These are phyloP conservation scores for Leccinum incarnatum DNA, from an alignment of 768 basidiomycete species.

Conservation along the genomic window DNA sequence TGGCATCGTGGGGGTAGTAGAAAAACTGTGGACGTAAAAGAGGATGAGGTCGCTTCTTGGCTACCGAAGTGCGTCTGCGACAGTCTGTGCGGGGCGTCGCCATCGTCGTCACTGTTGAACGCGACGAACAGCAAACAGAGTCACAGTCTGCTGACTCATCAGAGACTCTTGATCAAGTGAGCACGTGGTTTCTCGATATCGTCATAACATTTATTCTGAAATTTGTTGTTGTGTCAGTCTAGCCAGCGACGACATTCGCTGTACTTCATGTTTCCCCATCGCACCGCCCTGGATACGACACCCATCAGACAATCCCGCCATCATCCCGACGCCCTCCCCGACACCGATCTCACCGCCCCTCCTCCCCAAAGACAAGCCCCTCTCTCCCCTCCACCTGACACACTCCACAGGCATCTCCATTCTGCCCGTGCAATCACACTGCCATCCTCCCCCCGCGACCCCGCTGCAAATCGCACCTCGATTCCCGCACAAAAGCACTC, in stretches of 20 bases:
- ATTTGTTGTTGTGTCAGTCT: slow-evolving; percentile 5
- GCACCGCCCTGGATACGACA: background rate
- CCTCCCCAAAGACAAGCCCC: slow-evolving; percentile 12
- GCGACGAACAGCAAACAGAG: slow-evolving; percentile 6
- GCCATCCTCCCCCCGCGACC: slow-evolving; percentile 30
- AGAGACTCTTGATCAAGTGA: slow-evolving; percentile 15
- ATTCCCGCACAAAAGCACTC: slow-evolving; percentile 30
- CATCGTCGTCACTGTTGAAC: slow-evolving; percentile 13
- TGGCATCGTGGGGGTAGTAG: slow-evolving; percentile 20
- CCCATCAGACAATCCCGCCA: background rate
- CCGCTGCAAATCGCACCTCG: slow-evolving; percentile 5
- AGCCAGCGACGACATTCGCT: slow-evolving; percentile 1
- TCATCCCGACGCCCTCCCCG: slow-evolving; percentile 4
- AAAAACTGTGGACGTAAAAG: slow-evolving; percentile 25
- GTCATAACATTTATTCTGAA: slow-evolving; percentile 28
- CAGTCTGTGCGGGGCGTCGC: background rate
- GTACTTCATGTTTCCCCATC: background rate
- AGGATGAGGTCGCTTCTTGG: slow-evolving; percentile 12
- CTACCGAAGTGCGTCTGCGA: slow-evolving; percentile 17
- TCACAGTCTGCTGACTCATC: slow-evolving; percentile 32
- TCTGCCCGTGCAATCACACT: slow-evolving; percentile 32
- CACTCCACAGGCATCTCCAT: slow-evolving; percentile 23
- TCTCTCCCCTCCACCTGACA: slow-evolving; percentile 35
- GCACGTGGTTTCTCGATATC: slow-evolving; percentile 37
- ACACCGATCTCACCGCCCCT: background rate